A percentile compares a stretch with the other conserved stretches of the same genome.
These are phyloP conservation scores for Penicillium diatomitis DNA, from an alignment of 495 filamentous ascomycete genomes.

Conservation along the genomic window DNA sequence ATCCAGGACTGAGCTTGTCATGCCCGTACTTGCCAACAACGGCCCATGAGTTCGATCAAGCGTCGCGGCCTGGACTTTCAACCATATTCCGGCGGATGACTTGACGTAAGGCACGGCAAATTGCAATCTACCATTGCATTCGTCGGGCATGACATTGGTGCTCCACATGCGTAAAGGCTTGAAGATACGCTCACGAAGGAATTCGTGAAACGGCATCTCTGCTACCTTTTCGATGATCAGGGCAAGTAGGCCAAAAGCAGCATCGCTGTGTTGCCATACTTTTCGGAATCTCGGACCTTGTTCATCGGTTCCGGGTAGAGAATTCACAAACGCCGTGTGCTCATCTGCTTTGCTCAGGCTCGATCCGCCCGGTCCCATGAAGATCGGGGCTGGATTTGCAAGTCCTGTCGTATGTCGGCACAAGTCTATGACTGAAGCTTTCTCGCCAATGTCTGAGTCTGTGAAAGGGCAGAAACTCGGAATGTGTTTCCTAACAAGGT, in stretches of 20 bases:
- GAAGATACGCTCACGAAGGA: conserved; percentile 35
- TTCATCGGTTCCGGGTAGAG: conserved; percentile 15
- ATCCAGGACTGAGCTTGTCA: conserved; percentile 1
- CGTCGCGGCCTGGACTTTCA: not conserved
- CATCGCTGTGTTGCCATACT: conserved; percentile 36
- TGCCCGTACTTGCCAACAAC: not conserved
- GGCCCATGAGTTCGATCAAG: not conserved
- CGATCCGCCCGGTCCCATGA: conserved; percentile 3
- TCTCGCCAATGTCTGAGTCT: conserved; percentile 9
- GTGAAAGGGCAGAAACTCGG: conserved; percentile 14
- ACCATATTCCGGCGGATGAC: not conserved
- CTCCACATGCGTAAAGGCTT: conserved; percentile 9
- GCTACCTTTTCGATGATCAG: conserved; percentile 34
- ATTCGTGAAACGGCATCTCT: conserved; percentile 27
- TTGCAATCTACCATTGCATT: not conserved
- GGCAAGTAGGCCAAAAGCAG: conserved; percentile 30
- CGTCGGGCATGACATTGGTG: not conserved
- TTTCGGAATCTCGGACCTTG: conserved; percentile 18
- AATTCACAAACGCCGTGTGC: conserved; percentile 20
- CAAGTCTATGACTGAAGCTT: conserved; percentile 37
- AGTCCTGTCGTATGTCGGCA: conserved; percentile 40
- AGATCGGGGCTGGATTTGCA: conserved; percentile 17
- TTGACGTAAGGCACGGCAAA: not conserved
- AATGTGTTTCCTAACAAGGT: conserved; percentile 11
- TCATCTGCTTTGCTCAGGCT: conserved; percentile 6